Conservation (phyloP, 2,329 filamentous ascomycete genomes). For the Sarocladium brachiariae region DNA sequence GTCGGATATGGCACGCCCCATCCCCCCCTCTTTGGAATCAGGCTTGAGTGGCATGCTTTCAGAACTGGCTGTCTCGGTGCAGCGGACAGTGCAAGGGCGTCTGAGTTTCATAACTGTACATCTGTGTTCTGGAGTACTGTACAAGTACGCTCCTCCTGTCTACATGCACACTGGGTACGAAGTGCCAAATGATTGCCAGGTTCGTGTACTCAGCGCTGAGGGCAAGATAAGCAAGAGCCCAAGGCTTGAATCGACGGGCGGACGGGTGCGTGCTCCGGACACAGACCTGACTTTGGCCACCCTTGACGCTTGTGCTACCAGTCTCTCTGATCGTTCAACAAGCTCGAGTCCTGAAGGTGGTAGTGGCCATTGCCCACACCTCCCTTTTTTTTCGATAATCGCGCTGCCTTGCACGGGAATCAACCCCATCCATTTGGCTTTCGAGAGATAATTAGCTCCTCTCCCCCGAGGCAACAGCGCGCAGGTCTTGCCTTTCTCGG, state of each 20-base stretch:
- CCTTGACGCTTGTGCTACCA: neutral
- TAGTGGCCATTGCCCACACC: neutral
- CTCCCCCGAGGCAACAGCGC: neutral
- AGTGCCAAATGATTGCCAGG: too few species aligned
- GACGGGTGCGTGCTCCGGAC: neutral
- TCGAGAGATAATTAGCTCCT: neutral
- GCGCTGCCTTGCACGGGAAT: too few species aligned
- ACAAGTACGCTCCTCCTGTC: too few species aligned
- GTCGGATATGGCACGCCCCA: neutral
- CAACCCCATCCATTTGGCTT: neutral
- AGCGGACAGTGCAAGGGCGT: neutral
- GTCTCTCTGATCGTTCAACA: neutral
- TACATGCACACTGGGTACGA: too few species aligned
- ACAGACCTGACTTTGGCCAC: neutral
- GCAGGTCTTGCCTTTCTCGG: neutral
- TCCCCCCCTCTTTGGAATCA: neutral
- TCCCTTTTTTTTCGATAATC: neutral
- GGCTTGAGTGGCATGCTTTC: neutral
- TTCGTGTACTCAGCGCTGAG: too few species aligned
- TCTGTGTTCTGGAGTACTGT: neutral
- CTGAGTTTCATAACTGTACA: neutral
- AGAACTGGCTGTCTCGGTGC: neutral
- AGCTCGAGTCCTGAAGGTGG: neutral
- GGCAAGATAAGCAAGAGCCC: neutral
- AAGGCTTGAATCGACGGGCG: neutral